Base-by-base conservation (phyloP, 352 stramenopile species). In the Aphanomyces cochlioides region DNA sequence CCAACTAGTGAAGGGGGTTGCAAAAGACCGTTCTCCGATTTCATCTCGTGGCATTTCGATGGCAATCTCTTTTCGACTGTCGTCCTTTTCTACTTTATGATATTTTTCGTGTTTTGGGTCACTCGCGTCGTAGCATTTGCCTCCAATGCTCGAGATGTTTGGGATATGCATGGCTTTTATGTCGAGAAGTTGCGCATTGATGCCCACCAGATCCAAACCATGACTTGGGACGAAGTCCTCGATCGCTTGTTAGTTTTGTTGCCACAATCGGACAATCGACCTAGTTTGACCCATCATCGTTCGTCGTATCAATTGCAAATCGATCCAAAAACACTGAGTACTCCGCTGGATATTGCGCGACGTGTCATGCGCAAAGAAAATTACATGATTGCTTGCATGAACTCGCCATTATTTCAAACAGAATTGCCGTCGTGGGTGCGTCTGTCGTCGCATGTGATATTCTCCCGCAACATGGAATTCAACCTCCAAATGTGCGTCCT, bases 321-420 rank as follows among this genome's bases (percentile, higher is more conserved):
- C 60, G 79, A 94, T 34, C 88, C 92, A 56, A 70, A 78, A 48
- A 74, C 96, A 53, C 70, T 95, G 15, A 78, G 79, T 38, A 90
- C 84, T 37, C 79, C 90, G 6, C 90, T 97, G 36, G 88, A 97
- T 72, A 90, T 99, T 70, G 95, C 96, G 1, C 82, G 93, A 66
- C 91, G 97, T 56, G 99, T 99, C 77, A 97, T 99, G 88, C 88
- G 97, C 4, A 92, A 96, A 50, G 96, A 99, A 64, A 99, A 99
- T 79, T 99, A 98, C 77, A 75, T 99, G 17, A 97, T 99, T 67
- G 96, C 95, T 10, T 95, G 98, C 73, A 97, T 99, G 81, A 99
- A 98, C 79, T 83, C 96, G 61, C 78, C 88, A 36, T 77, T 98
- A 13, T 90, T 99, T 48, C 90, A 98, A 76, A 79, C 96, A 17